phyloP scores from a whole-genome alignment of 371 early-diverging fungal genomes.

The Phascolomyces articulosus region DNA sequence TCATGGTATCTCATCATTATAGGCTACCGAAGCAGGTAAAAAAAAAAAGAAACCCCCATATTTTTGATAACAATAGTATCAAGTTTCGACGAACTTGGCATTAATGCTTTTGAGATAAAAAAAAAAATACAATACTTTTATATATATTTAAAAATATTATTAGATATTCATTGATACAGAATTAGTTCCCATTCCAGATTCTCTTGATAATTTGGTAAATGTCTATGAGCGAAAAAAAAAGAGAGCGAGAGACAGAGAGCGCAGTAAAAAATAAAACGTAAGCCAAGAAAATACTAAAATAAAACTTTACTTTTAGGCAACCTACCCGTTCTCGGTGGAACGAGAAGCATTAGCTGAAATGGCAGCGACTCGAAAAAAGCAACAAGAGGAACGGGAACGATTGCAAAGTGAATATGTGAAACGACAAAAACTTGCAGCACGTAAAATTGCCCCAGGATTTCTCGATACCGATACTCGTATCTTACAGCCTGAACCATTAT shows the following conservation, averaged over 20 bases:
- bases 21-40: conserved; percentile 51
- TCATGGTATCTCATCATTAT: conserved; percentile 57
- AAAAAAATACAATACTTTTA: too few species aligned
- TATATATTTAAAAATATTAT: not conserved
- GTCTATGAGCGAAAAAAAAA: not conserved
- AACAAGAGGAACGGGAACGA: conserved; percentile 23
- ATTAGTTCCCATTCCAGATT: conserved; percentile 40
- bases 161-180: conserved; percentile 38
- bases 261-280: not conserved
- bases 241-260: not conserved
- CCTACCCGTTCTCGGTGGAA: conserved; percentile 47
- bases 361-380: conserved; percentile 21
- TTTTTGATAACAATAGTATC: too few species aligned
- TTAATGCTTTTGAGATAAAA: too few species aligned
- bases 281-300: not conserved
- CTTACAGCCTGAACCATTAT: conserved; percentile 42
- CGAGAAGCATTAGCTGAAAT: conserved; percentile 40
- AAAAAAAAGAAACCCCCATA: not conserved
- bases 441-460: conserved; percentile 63
- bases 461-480: conserved; percentile 58
- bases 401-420: conserved; percentile 33
- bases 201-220: conserved; percentile 39
- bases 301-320: conserved; percentile 13
- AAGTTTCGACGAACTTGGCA: too few species aligned
- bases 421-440: conserved; percentile 51